Evolutionary conservation across 768 basidiomycete genomes (phyloP).

Genomic region (Cystoderma amianthinum): DNA sequence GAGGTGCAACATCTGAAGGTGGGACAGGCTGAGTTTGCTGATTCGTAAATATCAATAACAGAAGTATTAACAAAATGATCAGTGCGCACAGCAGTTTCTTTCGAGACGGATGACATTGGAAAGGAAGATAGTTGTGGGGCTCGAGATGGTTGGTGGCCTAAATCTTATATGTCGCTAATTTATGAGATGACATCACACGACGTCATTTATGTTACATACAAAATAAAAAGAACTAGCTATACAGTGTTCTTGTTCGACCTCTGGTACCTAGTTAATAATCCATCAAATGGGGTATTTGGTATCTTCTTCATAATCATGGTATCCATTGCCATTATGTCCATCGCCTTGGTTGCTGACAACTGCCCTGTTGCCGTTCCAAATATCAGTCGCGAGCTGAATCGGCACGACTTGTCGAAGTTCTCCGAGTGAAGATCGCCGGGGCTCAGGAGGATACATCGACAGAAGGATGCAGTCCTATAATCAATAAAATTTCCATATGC

Average conservation of each 20-base stretch:
- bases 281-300: too few relatives aligned
- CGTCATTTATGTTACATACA: too few relatives aligned
- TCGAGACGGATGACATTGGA: neutral
- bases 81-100: neutral
- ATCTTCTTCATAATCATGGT: too few relatives aligned
- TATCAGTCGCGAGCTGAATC: constrained; percentile 57
- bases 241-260: too few relatives aligned
- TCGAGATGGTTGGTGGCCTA: too few relatives aligned
- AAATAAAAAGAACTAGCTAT: too few relatives aligned
- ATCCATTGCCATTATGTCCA: neutral
- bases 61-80: neutral
- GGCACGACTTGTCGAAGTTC: constrained; percentile 61
- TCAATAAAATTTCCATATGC: too few relatives aligned
- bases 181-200: too few relatives aligned
- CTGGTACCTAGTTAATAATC: too few relatives aligned
- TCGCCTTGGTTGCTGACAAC: constrained; percentile 19
- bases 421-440: constrained; percentile 43
- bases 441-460: constrained; percentile 52
- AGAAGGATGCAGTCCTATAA: constrained; percentile 60
- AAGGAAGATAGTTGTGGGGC: neutral
- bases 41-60: neutral
- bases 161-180: too few relatives aligned
- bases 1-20: constrained; percentile 17
- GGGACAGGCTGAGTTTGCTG: neutral
- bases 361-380: constrained; percentile 38